Base-by-base conservation (phyloP, 352 stramenopile species). In the Globisporangium spinosum region DNA sequence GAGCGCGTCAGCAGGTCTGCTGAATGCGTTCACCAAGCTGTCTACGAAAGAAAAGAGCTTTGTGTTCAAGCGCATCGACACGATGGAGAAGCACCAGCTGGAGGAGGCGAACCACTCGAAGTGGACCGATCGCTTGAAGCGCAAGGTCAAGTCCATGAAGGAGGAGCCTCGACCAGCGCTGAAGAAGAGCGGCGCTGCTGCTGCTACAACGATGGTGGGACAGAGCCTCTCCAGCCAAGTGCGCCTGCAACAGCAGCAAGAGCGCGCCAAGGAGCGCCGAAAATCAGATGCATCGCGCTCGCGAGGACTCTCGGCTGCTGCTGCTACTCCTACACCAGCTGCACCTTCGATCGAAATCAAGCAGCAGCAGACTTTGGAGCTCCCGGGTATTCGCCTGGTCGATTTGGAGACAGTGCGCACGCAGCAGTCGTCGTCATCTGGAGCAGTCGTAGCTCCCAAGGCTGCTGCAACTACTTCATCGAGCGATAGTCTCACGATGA, bases 21-120 rank as follows among this genome's bases (percentile, higher is more conserved):
- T 93, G 2, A 71, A 77, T 23, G 80, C 82, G 20, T 90, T 90
- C 68, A 80, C 76, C 4, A 82, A 85, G 62, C 75, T 93, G 15
- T 90, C 80, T 25, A 91, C 82, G 35, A 80, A 67, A 54, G 85
- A 91, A 34, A 83, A 87, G 55, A 72, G 77, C 27, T 92, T 94
- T 63, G 79, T 95, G 23, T 93, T 95, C 58, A 93, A 81, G 62
- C 87, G 87, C 65, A 93, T 95, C 25, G 85, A 95, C 64, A 95
- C 87, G 12, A 80, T 95, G 77, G 77, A 94, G 55, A 68, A 85
- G 40, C 66, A 85, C 59, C 69, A 80, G 23, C 34, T 82, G 20
- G 58, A 61, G 20, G 68, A 72, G n/a, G 62, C 69, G 0, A 71
- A 68, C 47, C 71, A 79, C 22, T 66, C 67, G 34, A 94, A 89